A percentile compares a stretch with the other conserved stretches of the same genome.
Evolutionary conservation across 495 filamentous ascomycete genomes (phyloP).

Genomic region (Neurospora cerealis): DNA sequence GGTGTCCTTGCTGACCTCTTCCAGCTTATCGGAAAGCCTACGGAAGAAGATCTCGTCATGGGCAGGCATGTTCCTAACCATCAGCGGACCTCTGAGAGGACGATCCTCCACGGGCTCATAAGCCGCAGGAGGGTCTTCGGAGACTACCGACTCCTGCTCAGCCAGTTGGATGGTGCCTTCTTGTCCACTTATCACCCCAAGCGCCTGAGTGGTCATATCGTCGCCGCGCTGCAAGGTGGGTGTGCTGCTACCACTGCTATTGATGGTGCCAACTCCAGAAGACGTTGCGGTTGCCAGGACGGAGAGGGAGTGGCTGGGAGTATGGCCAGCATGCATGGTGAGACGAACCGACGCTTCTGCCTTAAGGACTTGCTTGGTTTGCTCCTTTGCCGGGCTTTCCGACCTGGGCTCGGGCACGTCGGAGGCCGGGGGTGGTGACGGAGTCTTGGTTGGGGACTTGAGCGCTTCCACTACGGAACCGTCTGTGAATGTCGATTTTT

Average conservation of each 20-base stretch:
- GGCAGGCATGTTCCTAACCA: constrained; percentile 35
- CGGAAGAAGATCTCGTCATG: constrained; percentile 38
- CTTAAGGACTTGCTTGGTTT: constrained; percentile 30
- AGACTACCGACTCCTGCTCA: not conserved
- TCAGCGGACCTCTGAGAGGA: constrained; percentile 32
- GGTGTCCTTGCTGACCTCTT: constrained; percentile 26
- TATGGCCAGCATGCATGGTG: constrained; percentile 41
- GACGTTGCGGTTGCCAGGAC: constrained; percentile 27
- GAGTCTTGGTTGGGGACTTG: constrained; percentile 12
- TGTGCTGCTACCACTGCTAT: constrained; percentile 30
- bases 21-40: constrained; percentile 32
- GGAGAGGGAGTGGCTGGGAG: constrained; percentile 37
- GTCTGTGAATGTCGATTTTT: constrained; percentile 35
- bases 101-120: constrained; percentile 24
- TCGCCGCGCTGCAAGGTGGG: constrained; percentile 22
- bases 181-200: constrained; percentile 2
- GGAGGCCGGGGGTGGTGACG: constrained; percentile 11
- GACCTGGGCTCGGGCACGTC: constrained; percentile 8
- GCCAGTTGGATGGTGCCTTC: not conserved
- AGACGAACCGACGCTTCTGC: constrained; percentile 31
- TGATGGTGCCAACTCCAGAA: constrained; percentile 23
- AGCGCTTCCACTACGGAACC: constrained; percentile 11
- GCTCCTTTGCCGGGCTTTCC: constrained; percentile 13
- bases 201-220: constrained; percentile 6
- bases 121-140: constrained; percentile 15